Evolutionary conservation across 2,329 filamentous ascomycete genomes (phyloP).

Genomic region (Colletotrichum sp.): DNA sequence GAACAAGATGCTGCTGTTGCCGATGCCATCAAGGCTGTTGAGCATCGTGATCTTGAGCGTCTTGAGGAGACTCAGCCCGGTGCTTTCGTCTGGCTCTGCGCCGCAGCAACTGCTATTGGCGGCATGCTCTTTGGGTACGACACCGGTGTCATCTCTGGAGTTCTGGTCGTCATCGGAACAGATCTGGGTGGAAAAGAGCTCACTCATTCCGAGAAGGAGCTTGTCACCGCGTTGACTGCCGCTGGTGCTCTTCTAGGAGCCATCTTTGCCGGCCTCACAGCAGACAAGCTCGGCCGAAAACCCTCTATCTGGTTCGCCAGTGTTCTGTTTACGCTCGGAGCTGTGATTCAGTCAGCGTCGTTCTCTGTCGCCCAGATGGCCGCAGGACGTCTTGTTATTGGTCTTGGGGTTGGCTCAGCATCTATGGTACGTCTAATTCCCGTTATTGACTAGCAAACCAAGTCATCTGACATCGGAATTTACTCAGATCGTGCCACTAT

Average conservation of each 20-base stretch:
- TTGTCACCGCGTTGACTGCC: conserved; percentile 25
- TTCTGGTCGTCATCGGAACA: conserved; percentile 45
- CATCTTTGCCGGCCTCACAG: conserved; percentile 25
- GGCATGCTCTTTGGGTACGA: conserved; percentile 43
- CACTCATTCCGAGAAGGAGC: conserved; percentile 49
- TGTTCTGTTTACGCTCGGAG: conserved; percentile 25
- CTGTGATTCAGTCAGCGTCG: conserved; percentile 23
- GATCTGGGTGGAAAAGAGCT: conserved; percentile 55
- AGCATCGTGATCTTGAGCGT: conserved; percentile 3
- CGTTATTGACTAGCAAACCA: not conserved
- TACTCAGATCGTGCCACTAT: conserved; percentile 19
- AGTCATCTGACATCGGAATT: not conserved
- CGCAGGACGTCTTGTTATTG: conserved; percentile 27
- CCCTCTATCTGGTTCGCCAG: conserved; percentile 10
- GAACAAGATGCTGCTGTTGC: not conserved
- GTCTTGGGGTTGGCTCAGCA: conserved; percentile 45
- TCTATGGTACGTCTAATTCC: conserved; percentile 38
- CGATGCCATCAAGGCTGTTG: not conserved
- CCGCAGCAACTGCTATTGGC: conserved; percentile 29
- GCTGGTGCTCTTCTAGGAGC: conserved; percentile 26
- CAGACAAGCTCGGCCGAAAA: conserved; percentile 26
- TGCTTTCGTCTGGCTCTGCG: conserved; percentile 29
- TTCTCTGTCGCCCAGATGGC: conserved; percentile 25
- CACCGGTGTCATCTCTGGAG: conserved; percentile 53
- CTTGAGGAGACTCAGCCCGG: conserved; percentile 29